These are phyloP conservation scores for Cercospora zeina DNA, from an alignment of 2,329 filamentous ascomycete species.

Conservation along the genomic window DNA sequence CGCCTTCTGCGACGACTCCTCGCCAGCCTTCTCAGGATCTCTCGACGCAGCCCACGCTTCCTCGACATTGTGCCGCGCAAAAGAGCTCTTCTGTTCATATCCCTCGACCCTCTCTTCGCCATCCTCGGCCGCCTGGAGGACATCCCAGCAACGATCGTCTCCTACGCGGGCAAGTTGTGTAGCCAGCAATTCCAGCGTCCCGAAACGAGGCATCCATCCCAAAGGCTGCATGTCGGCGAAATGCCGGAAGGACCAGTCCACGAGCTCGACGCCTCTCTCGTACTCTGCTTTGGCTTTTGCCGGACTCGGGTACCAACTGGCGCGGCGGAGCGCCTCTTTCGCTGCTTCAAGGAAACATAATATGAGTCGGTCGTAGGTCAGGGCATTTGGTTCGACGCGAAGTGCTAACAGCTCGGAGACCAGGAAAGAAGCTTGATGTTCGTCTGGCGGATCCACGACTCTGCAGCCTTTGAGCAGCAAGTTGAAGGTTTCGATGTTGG, in stretches of 20 bases:
- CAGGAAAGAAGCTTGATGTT: conserved; percentile 61
- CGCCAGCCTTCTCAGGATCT: not conserved
- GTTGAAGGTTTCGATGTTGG: conserved; percentile 61
- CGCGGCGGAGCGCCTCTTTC: conserved; percentile 22
- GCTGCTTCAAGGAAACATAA: conserved; percentile 51
- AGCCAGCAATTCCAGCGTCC: conserved; percentile 37
- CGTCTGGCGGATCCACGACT: conserved; percentile 41
- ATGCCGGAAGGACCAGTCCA: conserved; percentile 39
- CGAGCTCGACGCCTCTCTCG: conserved; percentile 28
- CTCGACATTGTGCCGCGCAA: conserved; percentile 34
- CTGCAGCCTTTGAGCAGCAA: conserved; percentile 46
- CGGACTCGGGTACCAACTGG: not conserved
- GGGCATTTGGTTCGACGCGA: conserved; percentile 54
- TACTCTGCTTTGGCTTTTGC: conserved; percentile 3
- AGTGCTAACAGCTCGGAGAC: conserved; percentile 62
- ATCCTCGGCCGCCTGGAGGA: conserved; percentile 39
- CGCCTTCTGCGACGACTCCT: not conserved
- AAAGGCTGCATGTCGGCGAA: conserved; percentile 40
- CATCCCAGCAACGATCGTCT: conserved; percentile 41
- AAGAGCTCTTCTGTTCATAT: conserved; percentile 33
- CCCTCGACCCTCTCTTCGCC: conserved; percentile 32
- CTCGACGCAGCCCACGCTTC: conserved; percentile 21
- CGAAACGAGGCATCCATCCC: conserved; percentile 38
- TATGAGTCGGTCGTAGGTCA: conserved; percentile 64
- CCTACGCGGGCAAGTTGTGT: conserved; percentile 31